Evolutionary conservation across 2,329 filamentous ascomycete genomes (phyloP).

Genomic region (Hypoxylon sp.): DNA sequence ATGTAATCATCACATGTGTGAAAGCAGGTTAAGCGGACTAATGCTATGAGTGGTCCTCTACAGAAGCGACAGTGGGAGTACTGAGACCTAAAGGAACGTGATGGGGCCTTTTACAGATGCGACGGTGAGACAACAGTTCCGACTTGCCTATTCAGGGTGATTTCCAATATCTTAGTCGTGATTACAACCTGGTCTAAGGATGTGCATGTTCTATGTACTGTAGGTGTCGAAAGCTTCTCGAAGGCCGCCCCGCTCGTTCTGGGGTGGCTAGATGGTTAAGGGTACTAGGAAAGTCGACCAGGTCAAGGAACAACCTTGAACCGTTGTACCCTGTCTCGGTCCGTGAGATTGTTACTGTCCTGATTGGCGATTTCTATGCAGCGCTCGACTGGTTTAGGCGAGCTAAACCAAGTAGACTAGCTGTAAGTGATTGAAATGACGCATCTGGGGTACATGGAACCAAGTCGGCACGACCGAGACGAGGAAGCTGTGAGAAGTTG

Average conservation of each 20-base stretch:
- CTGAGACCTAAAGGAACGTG: conserved; percentile 6
- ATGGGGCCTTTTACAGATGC: conserved; percentile 33
- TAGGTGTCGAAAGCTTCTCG: conserved; percentile 45
- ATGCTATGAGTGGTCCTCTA: conserved; percentile 7
- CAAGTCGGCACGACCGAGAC: conserved; percentile 41
- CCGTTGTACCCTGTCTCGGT: conserved; percentile 38
- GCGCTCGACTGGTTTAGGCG: conserved; percentile 32
- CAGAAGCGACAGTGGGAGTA: conserved; percentile 13
- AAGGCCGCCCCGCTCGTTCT: conserved; percentile 44
- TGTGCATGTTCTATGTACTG: conserved; percentile 20
- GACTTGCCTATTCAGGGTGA: conserved; percentile 47
- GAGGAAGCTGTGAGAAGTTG: conserved; percentile 26
- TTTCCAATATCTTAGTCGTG: conserved; percentile 42
- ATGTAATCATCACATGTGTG: conserved; percentile 13
- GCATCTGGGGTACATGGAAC: conserved; percentile 42
- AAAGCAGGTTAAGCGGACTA: conserved; percentile 11
- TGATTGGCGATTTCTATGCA: conserved; percentile 38
- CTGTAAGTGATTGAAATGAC: conserved; percentile 40
- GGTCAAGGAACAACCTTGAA: conserved; percentile 38
- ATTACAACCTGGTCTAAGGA: conserved; percentile 27
- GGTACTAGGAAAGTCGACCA: conserved; percentile 18
- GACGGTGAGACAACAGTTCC: conserved; percentile 38
- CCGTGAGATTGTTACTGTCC: conserved; percentile 28
- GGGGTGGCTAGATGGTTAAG: conserved; percentile 22
- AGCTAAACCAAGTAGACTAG: conserved; percentile 30